Percentiles rank a stretch among this genome's conserved stretches.
These are phyloP conservation scores for Phytopythium boreale DNA, from an alignment of 352 stramenopile species.

Conservation along the genomic window DNA sequence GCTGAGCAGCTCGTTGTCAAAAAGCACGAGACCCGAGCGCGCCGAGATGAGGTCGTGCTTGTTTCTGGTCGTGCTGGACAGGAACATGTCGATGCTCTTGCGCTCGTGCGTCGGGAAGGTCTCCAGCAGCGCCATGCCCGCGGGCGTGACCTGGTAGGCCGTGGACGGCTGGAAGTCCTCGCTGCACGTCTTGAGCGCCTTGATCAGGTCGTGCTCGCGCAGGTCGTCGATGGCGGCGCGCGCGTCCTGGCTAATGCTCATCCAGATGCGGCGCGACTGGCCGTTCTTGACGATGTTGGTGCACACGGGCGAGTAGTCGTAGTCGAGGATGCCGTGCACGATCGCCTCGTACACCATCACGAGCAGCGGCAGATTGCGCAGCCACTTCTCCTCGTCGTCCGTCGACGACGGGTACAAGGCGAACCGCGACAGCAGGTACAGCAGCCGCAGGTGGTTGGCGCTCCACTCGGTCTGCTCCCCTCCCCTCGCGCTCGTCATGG, in stretches of 20 bases:
- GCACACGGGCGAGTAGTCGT: slow-evolving; percentile 96
- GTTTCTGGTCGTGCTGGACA: slow-evolving; percentile 22
- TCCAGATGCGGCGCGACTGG: slow-evolving; percentile 81
- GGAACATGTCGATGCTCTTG: slow-evolving; percentile 57
- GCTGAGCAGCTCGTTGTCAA: slow-evolving; percentile 89
- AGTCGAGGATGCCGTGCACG: slow-evolving; percentile 92
- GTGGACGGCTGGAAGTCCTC: slow-evolving; percentile 94
- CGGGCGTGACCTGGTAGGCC: slow-evolving; percentile 87
- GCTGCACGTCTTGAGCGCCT: slow-evolving; percentile 93
- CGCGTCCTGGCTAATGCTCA: slow-evolving; percentile 96
- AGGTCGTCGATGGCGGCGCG: slow-evolving; percentile 95
- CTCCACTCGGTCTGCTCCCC: slow-evolving; percentile 27
- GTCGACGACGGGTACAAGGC: slow-evolving; percentile 84
- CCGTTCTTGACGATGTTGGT: slow-evolving; percentile 93
- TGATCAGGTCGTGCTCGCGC: slow-evolving; percentile 93
- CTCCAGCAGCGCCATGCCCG: slow-evolving; percentile 38
- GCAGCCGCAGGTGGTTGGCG: slow-evolving; percentile 93
- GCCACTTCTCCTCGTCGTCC: slow-evolving; percentile 94
- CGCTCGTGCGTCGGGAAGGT: slow-evolving; percentile 40
- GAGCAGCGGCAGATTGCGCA: slow-evolving; percentile 93
- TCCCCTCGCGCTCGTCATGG: not conserved
- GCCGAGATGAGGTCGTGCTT: slow-evolving; percentile 23
- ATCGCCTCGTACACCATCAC: slow-evolving; percentile 98
- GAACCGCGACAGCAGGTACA: slow-evolving; percentile 97
- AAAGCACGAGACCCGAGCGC: slow-evolving; percentile 89